A percentile compares a stretch with the other conserved stretches of the same genome.
Conservation (phyloP, 1,284 basidiomycete genomes). For the Cerrena zonata region DNA sequence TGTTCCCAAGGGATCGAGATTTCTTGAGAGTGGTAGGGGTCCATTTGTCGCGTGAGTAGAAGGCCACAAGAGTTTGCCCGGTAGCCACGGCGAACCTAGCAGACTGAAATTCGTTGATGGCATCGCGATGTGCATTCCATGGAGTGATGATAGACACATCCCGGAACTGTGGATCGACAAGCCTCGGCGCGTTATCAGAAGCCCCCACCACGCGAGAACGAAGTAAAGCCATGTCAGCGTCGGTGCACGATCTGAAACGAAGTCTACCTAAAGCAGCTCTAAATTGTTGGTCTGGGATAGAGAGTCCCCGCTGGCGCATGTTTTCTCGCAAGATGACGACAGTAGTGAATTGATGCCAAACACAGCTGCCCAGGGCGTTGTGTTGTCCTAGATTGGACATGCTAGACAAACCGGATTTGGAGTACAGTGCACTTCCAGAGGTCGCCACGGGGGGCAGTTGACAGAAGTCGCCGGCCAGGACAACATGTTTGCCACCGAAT, state of each 20-base stretch:
- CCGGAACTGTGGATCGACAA: slow-evolving; percentile 20
- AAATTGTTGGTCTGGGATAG: not conserved
- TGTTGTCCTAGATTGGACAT: not conserved
- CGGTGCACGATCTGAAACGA: not conserved
- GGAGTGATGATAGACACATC: slow-evolving; percentile 31
- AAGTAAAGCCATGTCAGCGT: not conserved
- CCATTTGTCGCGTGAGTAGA: slow-evolving; percentile 26
- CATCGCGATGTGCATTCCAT: slow-evolving; percentile 28
- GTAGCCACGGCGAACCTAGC: slow-evolving; percentile 27
- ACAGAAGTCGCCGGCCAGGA: slow-evolving; percentile 12
- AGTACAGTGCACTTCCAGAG: too few relatives aligned
- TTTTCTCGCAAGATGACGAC: slow-evolving; percentile 10
- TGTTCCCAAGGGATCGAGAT: too few relatives aligned
- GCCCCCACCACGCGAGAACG: not conserved
- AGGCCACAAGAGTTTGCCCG: slow-evolving; percentile 19
- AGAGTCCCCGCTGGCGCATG: slow-evolving; percentile 3
- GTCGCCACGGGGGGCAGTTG: slow-evolving; percentile 15
- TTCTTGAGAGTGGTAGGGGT: too few relatives aligned
- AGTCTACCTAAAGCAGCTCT: slow-evolving; percentile 1
- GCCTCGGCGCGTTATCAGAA: slow-evolving; percentile 5
- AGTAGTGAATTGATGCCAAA: slow-evolving; percentile 10
- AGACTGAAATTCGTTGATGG: slow-evolving; percentile 26
- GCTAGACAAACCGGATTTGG: not conserved
- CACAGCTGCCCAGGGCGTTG: not conserved
- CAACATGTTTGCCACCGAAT: slow-evolving; percentile 10